phyloP scores from a whole-genome alignment of 768 basidiomycete species.

The Pulveroboletus sp. region DNA sequence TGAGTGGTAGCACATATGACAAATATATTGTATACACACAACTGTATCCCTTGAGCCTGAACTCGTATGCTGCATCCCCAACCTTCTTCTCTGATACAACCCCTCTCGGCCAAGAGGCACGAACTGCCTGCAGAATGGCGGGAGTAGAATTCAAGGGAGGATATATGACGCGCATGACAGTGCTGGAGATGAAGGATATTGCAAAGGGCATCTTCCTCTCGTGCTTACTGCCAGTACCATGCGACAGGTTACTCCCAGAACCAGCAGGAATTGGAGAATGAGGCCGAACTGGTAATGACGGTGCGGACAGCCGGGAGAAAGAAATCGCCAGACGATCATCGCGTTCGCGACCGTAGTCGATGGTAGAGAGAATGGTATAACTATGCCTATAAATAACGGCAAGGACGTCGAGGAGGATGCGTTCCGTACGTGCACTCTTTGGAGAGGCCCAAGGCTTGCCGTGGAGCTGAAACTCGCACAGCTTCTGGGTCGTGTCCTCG shows the following conservation, averaged over 20 bases:
- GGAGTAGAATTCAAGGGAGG: slow-evolving; percentile 76
- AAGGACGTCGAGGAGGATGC: slow-evolving; percentile 64
- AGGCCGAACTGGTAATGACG: slow-evolving; percentile 34
- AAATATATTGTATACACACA: slow-evolving; percentile 41
- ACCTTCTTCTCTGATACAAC: slow-evolving; percentile 76
- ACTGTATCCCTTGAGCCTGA: slow-evolving; percentile 77
- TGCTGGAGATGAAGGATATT: slow-evolving; percentile 66
- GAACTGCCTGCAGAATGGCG: slow-evolving; percentile 74
- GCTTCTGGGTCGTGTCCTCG: slow-evolving; percentile 52
- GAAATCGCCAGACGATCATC: slow-evolving; percentile 70
- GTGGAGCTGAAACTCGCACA: slow-evolving; percentile 62
- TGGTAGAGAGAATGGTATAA: slow-evolving; percentile 58
- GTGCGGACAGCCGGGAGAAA: slow-evolving; percentile 50
- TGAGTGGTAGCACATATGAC: slow-evolving; percentile 16
- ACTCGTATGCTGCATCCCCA: slow-evolving; percentile 67
- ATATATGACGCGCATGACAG: slow-evolving; percentile 64
- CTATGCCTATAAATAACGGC: slow-evolving; percentile 58
- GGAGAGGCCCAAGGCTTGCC: slow-evolving; percentile 71
- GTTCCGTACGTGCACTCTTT: slow-evolving; percentile 62
- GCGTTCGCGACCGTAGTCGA: slow-evolving; percentile 73
- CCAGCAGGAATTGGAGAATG: slow-evolving; percentile 37
- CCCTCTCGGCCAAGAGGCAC: slow-evolving; percentile 74
- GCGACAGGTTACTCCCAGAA: slow-evolving; percentile 35
- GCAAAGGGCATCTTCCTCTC: slow-evolving; percentile 54
- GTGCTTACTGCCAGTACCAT: slow-evolving; percentile 31